Evolutionary conservation across 495 filamentous ascomycete species (phyloP).

Genomic region (Ascodesmis nigricans): DNA sequence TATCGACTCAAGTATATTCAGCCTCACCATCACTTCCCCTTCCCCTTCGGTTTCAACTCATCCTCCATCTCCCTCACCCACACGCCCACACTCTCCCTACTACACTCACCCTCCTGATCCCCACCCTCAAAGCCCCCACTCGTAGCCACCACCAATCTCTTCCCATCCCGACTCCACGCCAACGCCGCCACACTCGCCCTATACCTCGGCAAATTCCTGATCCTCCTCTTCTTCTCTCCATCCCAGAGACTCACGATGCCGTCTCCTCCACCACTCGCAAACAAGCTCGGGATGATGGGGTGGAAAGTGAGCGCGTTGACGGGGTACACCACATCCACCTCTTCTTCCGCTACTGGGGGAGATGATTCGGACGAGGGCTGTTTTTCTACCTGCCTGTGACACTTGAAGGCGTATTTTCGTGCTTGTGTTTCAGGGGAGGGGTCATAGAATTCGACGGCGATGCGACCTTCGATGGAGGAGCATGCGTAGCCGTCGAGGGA

Average conservation of each 20-base stretch:
- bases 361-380: no score
- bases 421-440: conserved; percentile 61
- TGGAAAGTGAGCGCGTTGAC: conserved; percentile 90
- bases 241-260: conserved; percentile 93
- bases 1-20: no score
- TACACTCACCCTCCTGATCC: conserved; percentile 40
- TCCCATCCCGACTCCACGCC: conserved; percentile 56
- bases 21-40: no score
- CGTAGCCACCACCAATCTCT: conserved; percentile 58
- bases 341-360: no score
- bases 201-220: conserved; percentile 73
- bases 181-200: conserved; percentile 54
- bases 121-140: conserved; percentile 89
- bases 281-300: conserved; percentile 70
- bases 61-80: conserved; percentile 67
- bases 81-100: conserved; percentile 48
- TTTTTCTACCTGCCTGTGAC: conserved; percentile 57
- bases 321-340: conserved; percentile 79
- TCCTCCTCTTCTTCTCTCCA: conserved; percentile 70
- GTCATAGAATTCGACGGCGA: conserved; percentile 96
- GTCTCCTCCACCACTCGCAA: conserved; percentile 83
- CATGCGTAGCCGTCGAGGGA: conserved; percentile 80
- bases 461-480: conserved; percentile 72
- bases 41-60: conserved; percentile 75
- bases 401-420: conserved; percentile 96